A percentile compares a stretch with the other conserved stretches of the same genome.
These are phyloP conservation scores for Backusella tuberculispora DNA, from an alignment of 192 early-diverging fungal species.

Conservation along the genomic window DNA sequence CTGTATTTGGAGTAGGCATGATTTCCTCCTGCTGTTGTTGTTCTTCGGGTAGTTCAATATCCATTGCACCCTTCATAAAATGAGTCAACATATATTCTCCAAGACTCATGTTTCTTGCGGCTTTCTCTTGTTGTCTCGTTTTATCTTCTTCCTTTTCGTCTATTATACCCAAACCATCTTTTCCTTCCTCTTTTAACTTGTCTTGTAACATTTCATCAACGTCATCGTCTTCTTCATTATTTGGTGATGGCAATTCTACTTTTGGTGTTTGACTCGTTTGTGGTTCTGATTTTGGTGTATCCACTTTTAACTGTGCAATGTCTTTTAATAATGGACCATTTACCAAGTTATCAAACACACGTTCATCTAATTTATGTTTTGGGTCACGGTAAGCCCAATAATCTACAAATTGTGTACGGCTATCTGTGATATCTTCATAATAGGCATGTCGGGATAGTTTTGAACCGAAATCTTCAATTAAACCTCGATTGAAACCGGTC, in stretches of 20 bases:
- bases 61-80: slow-evolving; percentile 3
- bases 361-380: background rate
- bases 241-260: background rate
- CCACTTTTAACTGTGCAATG: background rate
- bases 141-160: too few relatives aligned
- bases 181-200: background rate
- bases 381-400: slow-evolving; percentile 17
- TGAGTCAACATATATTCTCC: background rate
- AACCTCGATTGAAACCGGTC: background rate
- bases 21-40: background rate
- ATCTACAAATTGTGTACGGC: background rate
- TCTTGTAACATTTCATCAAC: background rate
- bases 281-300: background rate
- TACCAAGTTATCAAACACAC: background rate
- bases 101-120: background rate
- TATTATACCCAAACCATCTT: background rate
- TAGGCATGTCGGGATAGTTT: background rate
- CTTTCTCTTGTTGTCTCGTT: too few relatives aligned
- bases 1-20: slow-evolving; percentile 2
- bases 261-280: background rate
- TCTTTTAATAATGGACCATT: slow-evolving; percentile 1
- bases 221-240: background rate
- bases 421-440: background rate
- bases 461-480: slow-evolving; percentile 17
- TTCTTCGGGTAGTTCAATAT: background rate